A percentile compares a stretch with the other conserved stretches of the same genome.
These are phyloP conservation scores for Eimeria brunetti DNA, from an alignment of 169 alveolate genomes.

Conservation along the genomic window DNA sequence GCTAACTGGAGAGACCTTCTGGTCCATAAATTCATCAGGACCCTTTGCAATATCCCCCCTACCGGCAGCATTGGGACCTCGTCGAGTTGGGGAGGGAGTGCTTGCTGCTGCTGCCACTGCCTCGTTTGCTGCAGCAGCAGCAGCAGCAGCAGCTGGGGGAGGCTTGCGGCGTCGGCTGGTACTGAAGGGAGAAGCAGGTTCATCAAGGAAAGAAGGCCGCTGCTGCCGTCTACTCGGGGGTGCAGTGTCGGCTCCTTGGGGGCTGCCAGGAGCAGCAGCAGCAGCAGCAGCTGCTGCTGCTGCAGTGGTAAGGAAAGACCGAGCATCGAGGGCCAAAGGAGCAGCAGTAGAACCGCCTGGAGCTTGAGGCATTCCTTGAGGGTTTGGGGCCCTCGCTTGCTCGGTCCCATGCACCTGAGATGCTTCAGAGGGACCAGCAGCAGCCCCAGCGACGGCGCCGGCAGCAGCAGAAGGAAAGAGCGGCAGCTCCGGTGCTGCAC, in stretches of 20 bases:
- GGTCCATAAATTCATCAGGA: constrained; percentile 8
- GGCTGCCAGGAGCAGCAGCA: constrained; percentile 42
- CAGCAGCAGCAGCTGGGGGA: constrained; percentile 45
- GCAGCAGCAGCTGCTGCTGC: constrained; percentile 71
- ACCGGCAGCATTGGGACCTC: constrained; percentile 4
- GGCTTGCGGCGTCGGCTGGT: constrained; percentile 54
- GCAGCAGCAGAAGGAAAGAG: constrained; percentile 44
- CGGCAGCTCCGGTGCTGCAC: constrained; percentile 31
- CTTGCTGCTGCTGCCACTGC: constrained; percentile 57
- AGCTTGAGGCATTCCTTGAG: background rate
- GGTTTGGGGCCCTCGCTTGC: background rate
- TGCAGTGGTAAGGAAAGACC: constrained; percentile 62
- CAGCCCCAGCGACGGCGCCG: background rate
- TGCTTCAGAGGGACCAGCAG: background rate
- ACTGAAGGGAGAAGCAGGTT: constrained; percentile 51
- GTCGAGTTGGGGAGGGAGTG: constrained; percentile 53
- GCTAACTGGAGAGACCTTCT: constrained; percentile 65
- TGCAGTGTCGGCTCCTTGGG: constrained; percentile 38
- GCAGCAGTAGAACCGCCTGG: background rate
- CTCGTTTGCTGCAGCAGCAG: constrained; percentile 16
- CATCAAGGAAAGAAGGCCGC: constrained; percentile 60
- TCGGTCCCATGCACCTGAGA: background rate
- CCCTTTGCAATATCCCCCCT: background rate
- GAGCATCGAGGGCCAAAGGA: constrained; percentile 43
- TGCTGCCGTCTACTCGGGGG: constrained; percentile 39